phyloP scores from a whole-genome alignment of 345 rosid species.

The Sisymbrium irio region DNA sequence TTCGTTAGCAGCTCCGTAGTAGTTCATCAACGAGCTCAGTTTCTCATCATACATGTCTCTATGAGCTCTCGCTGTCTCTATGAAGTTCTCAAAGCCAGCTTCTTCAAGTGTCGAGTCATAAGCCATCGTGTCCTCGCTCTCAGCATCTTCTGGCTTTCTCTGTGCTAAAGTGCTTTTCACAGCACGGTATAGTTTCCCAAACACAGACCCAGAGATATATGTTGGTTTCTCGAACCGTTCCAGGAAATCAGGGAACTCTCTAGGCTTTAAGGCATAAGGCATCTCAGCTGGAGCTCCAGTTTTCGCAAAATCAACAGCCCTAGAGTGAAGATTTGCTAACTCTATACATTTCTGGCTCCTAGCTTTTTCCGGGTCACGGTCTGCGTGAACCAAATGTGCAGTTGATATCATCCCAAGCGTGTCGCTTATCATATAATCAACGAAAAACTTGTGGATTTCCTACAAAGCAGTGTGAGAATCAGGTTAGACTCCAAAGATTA shows the following conservation, averaged over 20 bases:
- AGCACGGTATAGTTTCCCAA: conserved; percentile 83
- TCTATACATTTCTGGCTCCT: conserved; percentile 63
- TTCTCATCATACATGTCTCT: conserved; percentile 63
- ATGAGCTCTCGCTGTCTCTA: conserved; percentile 48
- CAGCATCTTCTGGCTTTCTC: conserved; percentile 29
- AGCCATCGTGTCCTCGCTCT: conserved; percentile 44
- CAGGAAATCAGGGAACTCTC: conserved; percentile 87
- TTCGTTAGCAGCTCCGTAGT: conserved; percentile 58
- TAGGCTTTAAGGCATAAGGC: conserved; percentile 77
- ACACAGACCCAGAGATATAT: conserved; percentile 57
- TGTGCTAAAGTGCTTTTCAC: conserved; percentile 33
- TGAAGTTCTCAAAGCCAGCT: conserved; percentile 52
- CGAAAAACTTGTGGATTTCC: conserved; percentile 86
- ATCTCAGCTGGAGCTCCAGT: conserved; percentile 94
- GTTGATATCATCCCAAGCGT: conserved; percentile 89
- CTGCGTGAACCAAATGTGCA: conserved; percentile 89
- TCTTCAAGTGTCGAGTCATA: conserved; percentile 71
- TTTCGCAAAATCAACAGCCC: conserved; percentile 95
- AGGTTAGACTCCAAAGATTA: conserved; percentile 12
- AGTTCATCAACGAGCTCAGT: conserved; percentile 57
- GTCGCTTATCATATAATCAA: conserved; percentile 90
- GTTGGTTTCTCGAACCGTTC: conserved; percentile 60
- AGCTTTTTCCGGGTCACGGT: conserved; percentile 71
- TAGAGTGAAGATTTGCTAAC: conserved; percentile 85
- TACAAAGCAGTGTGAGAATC: conserved; percentile 32